Evolutionary conservation across 495 filamentous ascomycete species (phyloP).

Genomic region (Pyronema domesticum): DNA sequence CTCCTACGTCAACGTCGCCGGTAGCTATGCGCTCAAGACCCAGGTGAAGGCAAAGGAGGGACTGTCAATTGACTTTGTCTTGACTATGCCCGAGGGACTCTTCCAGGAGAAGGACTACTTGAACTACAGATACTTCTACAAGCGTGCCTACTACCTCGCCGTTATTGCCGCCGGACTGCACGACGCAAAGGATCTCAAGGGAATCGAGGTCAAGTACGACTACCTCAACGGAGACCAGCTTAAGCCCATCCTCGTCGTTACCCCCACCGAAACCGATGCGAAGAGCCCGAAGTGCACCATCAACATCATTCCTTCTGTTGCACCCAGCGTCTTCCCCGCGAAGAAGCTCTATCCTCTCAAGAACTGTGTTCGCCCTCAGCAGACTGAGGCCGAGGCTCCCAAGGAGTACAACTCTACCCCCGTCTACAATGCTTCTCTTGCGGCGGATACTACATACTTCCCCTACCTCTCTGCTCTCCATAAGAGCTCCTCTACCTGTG

Average conservation of each 20-base stretch:
- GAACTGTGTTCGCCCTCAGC: constrained; percentile 45
- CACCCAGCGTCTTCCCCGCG: constrained; percentile 45
- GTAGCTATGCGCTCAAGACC: constrained; percentile 66
- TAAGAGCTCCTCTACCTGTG: constrained; percentile 43
- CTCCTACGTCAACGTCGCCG: constrained; percentile 64
- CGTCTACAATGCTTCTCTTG: constrained; percentile 74
- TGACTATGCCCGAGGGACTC: constrained; percentile 55
- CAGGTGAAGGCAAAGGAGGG: constrained; percentile 41
- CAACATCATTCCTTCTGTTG: constrained; percentile 57
- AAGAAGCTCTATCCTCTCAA: constrained; percentile 51
- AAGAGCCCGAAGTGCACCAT: constrained; percentile 38
- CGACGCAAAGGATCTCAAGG: constrained; percentile 31
- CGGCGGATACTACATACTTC: constrained; percentile 54
- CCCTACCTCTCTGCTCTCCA: constrained; percentile 58
- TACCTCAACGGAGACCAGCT: constrained; percentile 60
- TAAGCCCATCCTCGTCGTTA: constrained; percentile 50
- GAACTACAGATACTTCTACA: constrained; percentile 86
- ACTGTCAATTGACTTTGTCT: constrained; percentile 57
- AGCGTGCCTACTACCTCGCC: constrained; percentile 79
- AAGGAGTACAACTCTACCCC: constrained; percentile 39
- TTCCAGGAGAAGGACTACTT: constrained; percentile 92
- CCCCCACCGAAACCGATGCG: constrained; percentile 24
- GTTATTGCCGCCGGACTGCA: constrained; percentile 54
- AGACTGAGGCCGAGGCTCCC: constrained; percentile 26
- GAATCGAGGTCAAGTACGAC: constrained; percentile 43